phyloP scores from a whole-genome alignment of 2,329 filamentous ascomycete species.

The Colletotrichum sp. region DNA sequence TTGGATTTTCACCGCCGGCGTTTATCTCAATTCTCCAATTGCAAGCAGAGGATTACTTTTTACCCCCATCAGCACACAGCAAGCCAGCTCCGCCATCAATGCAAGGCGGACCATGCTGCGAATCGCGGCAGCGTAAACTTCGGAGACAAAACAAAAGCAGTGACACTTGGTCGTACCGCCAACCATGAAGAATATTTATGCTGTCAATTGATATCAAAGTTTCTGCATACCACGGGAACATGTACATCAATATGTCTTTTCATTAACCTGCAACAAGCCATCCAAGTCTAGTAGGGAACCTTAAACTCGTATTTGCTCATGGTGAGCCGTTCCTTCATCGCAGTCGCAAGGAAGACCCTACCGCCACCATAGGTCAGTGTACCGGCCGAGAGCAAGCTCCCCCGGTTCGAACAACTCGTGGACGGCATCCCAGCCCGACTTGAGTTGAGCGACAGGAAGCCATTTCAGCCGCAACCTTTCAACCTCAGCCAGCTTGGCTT shows the following conservation, averaged over 20 bases:
- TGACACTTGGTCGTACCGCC: neutral
- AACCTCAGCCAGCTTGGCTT: neutral
- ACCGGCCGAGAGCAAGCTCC: neutral
- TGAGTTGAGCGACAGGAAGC: neutral
- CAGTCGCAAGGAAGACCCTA: neutral
- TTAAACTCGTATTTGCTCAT: neutral
- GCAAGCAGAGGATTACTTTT: neutral
- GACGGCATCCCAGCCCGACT: neutral
- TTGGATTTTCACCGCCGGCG: neutral
- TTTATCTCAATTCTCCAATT: neutral
- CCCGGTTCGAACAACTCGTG: neutral
- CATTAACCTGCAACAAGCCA: neutral
- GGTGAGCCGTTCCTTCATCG: neutral
- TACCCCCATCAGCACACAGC: neutral
- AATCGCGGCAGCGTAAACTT: neutral
- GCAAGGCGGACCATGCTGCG: neutral
- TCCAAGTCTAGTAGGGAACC: neutral
- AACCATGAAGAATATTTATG: neutral
- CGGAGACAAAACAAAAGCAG: neutral
- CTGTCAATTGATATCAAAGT: neutral
- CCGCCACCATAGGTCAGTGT: slow-evolving; percentile 1
- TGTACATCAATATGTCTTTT: neutral
- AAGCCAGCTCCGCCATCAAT: neutral
- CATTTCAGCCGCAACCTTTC: neutral
- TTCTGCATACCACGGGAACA: neutral